A percentile compares a stretch with the other conserved stretches of the same genome.
phyloP scores from a whole-genome alignment of 2,329 filamentous ascomycete genomes.

The Phoma sp. region DNA sequence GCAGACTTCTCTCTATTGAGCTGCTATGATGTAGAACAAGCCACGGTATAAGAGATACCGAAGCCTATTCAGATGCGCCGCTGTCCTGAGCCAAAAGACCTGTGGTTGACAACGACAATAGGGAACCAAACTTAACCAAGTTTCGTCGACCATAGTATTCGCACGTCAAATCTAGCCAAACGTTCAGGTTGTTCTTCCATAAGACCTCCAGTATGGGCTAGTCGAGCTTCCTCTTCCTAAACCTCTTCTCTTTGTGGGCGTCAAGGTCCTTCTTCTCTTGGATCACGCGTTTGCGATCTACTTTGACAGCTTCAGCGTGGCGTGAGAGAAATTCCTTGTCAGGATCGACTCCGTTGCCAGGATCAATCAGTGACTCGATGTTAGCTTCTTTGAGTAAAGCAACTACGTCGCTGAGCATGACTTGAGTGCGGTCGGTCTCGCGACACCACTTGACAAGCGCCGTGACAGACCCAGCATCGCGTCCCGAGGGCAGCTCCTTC shows the following conservation, averaged over 20 bases:
- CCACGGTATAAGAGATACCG: too few species aligned
- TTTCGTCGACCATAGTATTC: too few species aligned
- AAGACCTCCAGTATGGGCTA: not conserved
- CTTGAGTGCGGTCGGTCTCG: not conserved
- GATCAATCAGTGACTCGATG: constrained; percentile 19
- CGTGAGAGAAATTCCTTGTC: constrained; percentile 17
- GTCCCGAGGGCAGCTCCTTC: constrained; percentile 14
- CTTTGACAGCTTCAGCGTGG: constrained; percentile 12
- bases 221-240: constrained; percentile 12
- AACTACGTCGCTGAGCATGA: constrained; percentile 20
- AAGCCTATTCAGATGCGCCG: too few species aligned
- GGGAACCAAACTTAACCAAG: too few species aligned
- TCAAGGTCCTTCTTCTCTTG: constrained; percentile 1
- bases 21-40: too few species aligned
- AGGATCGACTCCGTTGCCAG: constrained; percentile 3
- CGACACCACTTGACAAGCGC: constrained; percentile 20
- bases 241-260: not conserved
- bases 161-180: too few species aligned
- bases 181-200: too few species aligned
- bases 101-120: too few species aligned
- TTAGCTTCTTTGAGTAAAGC: constrained; percentile 6
- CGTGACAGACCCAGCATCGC: constrained; percentile 27
- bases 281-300: constrained; percentile 12
- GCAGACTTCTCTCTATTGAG: too few species aligned
- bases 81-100: too few species aligned